Base-by-base conservation (phyloP, 768 basidiomycete species). In the Boletus rubropictus region DNA sequence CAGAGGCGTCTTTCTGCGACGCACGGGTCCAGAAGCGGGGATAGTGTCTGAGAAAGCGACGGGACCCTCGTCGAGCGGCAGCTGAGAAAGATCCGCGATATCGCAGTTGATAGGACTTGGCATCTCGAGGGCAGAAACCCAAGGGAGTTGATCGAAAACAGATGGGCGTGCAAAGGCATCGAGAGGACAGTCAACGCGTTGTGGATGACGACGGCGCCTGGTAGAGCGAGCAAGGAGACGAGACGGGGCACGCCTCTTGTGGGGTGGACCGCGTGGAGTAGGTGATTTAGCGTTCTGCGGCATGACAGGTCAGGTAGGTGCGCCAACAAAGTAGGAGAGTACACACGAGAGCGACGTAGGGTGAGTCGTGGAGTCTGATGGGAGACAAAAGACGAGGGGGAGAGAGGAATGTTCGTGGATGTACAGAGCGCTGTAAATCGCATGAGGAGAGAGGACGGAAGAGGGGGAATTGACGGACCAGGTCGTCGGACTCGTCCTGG, bases 51-150 rank as follows among this genome's bases (percentile, higher is more conserved):
- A 48, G 45, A 49, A 61, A 44, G 54, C 3, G 24, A 42, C 42
- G 33, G 54, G 49, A 44, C 60, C 54, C 46, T 62, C 63, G 15
- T 57, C 48, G 44, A 64, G 52, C 21, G 71, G 71, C n/a, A 83
- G 57, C 51, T 81, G 77, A 2, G 82, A 84, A 36, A 84, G 75
- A 65, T 85, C 82, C 45, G 82, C 82, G 50, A 83, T 76, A 55
- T 84, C 80, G 59, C 71, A 72, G 56, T 72, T 68, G 55, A 69
- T 46, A 43, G 75, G 70, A 12, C 74, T 69, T 6, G 75, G 51
- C 42, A 65, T 49, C 42, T 85, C 78, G 41, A 85, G 67, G 7
- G 77, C 71, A 21, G 81, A 71, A 43, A 83, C 80, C 83, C 84
- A 86, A 4, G 84, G 81, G 9, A 86, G 74, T 22, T 73, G 69